phyloP scores from a whole-genome alignment of 108 stramenopile genomes.

The Pseudonitzschia delicatissima region DNA sequence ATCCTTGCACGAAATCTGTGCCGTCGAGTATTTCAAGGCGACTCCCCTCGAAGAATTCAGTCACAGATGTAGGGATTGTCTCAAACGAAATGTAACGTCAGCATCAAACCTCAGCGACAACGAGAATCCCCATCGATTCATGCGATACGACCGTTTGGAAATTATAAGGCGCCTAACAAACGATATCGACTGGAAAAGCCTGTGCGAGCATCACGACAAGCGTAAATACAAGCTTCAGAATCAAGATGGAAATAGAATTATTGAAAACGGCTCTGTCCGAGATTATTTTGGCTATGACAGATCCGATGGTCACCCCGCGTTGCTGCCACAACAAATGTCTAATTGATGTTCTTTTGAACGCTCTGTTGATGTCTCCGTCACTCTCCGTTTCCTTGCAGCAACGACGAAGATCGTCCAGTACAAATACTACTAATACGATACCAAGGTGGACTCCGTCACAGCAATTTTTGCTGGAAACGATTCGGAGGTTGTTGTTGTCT shows the following conservation, averaged over 20 bases:
- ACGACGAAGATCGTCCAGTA: neutral
- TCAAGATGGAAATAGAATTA: neutral
- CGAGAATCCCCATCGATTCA: neutral
- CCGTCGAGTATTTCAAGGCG: neutral
- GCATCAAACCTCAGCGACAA: neutral
- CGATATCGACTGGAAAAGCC: constrained; percentile 6
- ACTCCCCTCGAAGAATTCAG: neutral
- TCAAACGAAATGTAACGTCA: neutral
- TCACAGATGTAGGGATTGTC: neutral
- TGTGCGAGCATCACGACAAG: constrained; percentile 7
- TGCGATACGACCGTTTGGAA: constrained; percentile 1
- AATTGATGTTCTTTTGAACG: constrained; percentile 5
- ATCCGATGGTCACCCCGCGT: neutral
- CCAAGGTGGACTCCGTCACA: constrained; percentile 8
- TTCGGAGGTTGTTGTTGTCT: neutral
- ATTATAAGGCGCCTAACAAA: neutral
- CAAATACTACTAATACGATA: neutral
- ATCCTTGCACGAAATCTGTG: constrained; percentile 1
- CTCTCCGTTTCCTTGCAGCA: neutral
- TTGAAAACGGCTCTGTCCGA: neutral
- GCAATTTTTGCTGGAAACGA: constrained; percentile 7
- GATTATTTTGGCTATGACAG: neutral
- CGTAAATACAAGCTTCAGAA: neutral
- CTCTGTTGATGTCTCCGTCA: constrained; percentile 6
- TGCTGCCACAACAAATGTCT: constrained; percentile 1